A percentile compares a stretch with the other conserved stretches of the same genome.
Conservation (phyloP, 345 rosid species). For the Salix caprea region DNA sequence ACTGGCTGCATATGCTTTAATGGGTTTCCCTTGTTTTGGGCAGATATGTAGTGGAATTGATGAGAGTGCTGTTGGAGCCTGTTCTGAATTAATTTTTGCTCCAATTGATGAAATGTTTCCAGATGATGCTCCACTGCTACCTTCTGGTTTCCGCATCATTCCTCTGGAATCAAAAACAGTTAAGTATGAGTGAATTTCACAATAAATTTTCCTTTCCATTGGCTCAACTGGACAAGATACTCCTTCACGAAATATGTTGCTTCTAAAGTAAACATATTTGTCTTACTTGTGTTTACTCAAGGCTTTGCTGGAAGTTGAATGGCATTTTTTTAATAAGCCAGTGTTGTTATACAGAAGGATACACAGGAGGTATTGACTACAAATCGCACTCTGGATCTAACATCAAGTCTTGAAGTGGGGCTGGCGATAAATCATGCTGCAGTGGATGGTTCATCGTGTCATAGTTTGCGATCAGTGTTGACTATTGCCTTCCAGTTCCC, state of each 20-base stretch:
- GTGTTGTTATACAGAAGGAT: constrained; percentile 48
- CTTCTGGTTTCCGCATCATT: constrained; percentile 96
- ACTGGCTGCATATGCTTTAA: neutral
- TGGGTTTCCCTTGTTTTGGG: constrained; percentile 2
- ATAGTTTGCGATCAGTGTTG: constrained; percentile 65
- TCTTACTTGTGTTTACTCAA: neutral
- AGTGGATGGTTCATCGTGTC: constrained; percentile 49
- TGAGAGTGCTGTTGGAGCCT: constrained; percentile 83
- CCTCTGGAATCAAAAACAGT: constrained; percentile 89
- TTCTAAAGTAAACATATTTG: neutral
- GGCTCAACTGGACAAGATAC: neutral
- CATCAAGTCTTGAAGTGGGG: constrained; percentile 93
- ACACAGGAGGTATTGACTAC: constrained; percentile 45
- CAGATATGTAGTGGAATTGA: constrained; percentile 96
- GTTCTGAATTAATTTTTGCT: constrained; percentile 91
- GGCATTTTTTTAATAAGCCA: neutral
- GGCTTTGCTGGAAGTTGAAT: neutral
- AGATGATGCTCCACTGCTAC: constrained; percentile 89
- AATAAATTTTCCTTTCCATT: neutral
- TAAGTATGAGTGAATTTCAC: constrained; percentile 16
- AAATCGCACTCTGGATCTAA: constrained; percentile 79
- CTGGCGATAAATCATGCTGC: constrained; percentile 44
- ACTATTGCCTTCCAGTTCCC: constrained; percentile 99
- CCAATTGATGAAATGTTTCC: constrained; percentile 99
- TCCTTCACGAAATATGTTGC: neutral